Base-by-base conservation (phyloP, 495 filamentous ascomycete species). In the Aspergillus diversus region DNA sequence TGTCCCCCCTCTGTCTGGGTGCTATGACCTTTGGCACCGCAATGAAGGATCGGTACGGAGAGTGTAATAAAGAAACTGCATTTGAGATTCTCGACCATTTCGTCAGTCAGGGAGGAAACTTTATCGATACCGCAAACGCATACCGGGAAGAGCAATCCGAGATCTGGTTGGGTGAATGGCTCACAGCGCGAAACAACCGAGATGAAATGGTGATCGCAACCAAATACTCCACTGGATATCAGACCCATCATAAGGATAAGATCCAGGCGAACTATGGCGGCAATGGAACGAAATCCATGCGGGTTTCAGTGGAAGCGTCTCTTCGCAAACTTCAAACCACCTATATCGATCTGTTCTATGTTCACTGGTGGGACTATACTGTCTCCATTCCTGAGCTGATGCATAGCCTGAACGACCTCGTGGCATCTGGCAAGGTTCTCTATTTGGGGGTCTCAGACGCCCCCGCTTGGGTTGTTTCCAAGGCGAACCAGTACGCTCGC, bases 131-230 rank as follows among this genome's bases (percentile, higher is more conserved):
- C 5, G 75, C 87, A 49, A 90, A 86, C 68, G 85, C 81, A 71
- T 93, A 93, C 76, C 79, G 86, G 33, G 78, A 77, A 2, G 74
- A 78, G 11, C 88, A 92, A 64, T 75, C 73, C 59, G 87, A 85
- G 61, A 76, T 92, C 58, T 89, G 88, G 89, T 76, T 94, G 54
- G 90, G 90, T 16, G 90, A 92, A 62, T 93, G 90, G 90, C 86
- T 92, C 83, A 75, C 77, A 13, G 39, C 83, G 84, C 60, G 73
- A 43, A 74, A 81, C 5, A 73, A 82, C 17, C 87, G 85, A 33
- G 89, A 88, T 34, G 90, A 92, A 70, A 90, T 91, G 74, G 84
- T 92, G 3, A 31, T 93, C 56, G 89, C 89, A 0, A 92, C 90
- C 43, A 93, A 92, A 68, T 93, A 83, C 73, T 87, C 86, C 11